Evolutionary conservation across 2,329 filamentous ascomycete species (phyloP), one percentile per base, ranked within the genome.

Genomic region (Lecanicillium sp.): DNA sequence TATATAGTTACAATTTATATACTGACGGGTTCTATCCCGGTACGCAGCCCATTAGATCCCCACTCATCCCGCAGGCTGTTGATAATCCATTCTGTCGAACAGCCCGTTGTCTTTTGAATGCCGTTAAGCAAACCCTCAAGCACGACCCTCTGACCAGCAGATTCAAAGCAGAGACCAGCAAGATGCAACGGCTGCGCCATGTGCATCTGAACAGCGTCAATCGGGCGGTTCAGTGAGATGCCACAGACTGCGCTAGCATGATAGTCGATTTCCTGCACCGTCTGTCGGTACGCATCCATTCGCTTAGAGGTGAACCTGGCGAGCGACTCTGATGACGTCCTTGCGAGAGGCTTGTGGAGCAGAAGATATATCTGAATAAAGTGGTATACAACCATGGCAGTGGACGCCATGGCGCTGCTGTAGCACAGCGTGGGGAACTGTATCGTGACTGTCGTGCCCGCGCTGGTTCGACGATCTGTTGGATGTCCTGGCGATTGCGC

Each of bases 391-490:
- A 47, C 29, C 13, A 40, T 39, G 11, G 46, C 44, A 4, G 46
- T 46, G 15, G 46, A 43, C 4, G 44, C 45, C 44, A 47, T 46
- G 31, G 44, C 33, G 29, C 36, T 47, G 28, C 36, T 41, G 31
- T 46, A 47, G 17, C 42, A 44, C 5, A 47, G 15, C 3, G 34
- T 46, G 32, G 30, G 43, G 35, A 41, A 46, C 30, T 15, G 36
- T 22, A 38, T 38, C 20, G 29, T 37, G 31, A 36, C 18, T 18
- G 37, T 20, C 19, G 15, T 34, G 13, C 33, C 28, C 18, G 15
- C 20, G n/a, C 30, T 34, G 3, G 29, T 17, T n/a, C 12, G 29
- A 25, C 38, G 22, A 25, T 25, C 11, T 25, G 22, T 6, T 25
- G 31, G 25, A 46, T 39, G 13, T 40, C 41, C 9, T 40, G 33